Evolutionary conservation across 257 asterid genomes (phyloP), one percentile per base, ranked within the genome.

Genomic region (Linaria vulgaris): DNA sequence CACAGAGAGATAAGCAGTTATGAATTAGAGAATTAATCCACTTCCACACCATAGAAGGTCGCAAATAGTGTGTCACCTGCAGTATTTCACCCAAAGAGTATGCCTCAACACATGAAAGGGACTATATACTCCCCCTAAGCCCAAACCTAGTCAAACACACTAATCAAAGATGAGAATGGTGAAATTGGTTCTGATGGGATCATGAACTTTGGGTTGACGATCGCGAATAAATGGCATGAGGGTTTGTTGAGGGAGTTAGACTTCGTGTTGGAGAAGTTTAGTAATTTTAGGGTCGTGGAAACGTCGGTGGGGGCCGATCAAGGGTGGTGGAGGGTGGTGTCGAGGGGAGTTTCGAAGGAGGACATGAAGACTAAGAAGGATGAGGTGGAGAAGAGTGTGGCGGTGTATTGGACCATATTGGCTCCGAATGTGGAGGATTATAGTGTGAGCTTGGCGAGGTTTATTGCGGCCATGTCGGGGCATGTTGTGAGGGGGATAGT

Each of bases 381-480:
- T 25, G 78, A 78, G 73, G 72, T 84, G 83, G 97, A 91, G 84
- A 77, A 69, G 78, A 86, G 86, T 46, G 89, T 95, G 13, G 72
- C 91, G 15, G 98, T 95, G 0, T 91, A 88, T 53, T 92, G 99
- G 99, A 89, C 97, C 0, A 83, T 95, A 19, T 55, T 92, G 54
- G 99, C 99, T 6, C 99, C 99, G 6, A 89, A 89, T 30, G 97
- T 92, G 49, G 99, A 92, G 94, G 97, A 92, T 67, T 92, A 92
- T 31, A 84, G 91, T 39, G 74, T 82, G 17, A 66, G 90, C 1
- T 59, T 72, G 0, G 91, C 95, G 14, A 78, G 82, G 80, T 25
- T 84, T 88, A 89, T 92, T 3, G 99, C 97, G 0, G 79, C 87
- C 3, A 94, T 96, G 1, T 84, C 96, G 1, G 99, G 97, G 21